Evolutionary conservation across 1,284 basidiomycete species (phyloP).

Genomic region (Papiliotrema flavescens): DNA sequence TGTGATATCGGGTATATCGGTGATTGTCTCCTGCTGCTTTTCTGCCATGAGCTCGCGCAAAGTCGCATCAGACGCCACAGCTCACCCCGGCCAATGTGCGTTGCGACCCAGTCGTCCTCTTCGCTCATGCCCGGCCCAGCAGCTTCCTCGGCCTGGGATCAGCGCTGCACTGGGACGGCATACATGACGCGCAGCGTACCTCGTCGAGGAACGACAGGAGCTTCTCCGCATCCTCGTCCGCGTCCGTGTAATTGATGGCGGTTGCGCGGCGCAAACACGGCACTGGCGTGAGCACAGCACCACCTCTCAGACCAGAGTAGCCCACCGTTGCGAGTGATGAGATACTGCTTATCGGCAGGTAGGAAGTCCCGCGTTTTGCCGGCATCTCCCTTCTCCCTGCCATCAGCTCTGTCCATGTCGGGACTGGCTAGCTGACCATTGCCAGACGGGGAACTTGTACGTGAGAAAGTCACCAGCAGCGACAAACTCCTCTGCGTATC

Average conservation of each 20-base stretch:
- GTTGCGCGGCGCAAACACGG: conserved; percentile 87
- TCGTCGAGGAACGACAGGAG: conserved; percentile 58
- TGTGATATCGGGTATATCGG: conserved; percentile 47
- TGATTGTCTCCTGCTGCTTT: conserved; percentile 27
- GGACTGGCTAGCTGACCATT: conserved; percentile 60
- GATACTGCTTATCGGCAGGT: conserved; percentile 91
- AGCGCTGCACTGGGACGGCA: background rate
- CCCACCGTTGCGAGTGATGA: conserved; percentile 76
- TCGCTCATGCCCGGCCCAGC: conserved; percentile 34
- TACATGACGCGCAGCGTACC: conserved; percentile 17
- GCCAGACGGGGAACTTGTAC: conserved; percentile 95
- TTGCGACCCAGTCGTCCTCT: conserved; percentile 53
- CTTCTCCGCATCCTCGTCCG: conserved; percentile 89
- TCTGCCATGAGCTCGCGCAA: conserved; percentile 6
- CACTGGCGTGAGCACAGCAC: conserved; percentile 51
- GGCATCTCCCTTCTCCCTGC: conserved; percentile 83
- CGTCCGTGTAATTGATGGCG: conserved; percentile 87
- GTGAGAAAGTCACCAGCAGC: conserved; percentile 89
- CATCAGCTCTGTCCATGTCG: conserved; percentile 4
- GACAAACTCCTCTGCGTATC: conserved; percentile 79
- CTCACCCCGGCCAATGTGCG: conserved; percentile 48
- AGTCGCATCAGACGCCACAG: background rate
- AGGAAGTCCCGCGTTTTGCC: conserved; percentile 85
- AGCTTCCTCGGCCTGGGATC: conserved; percentile 41
- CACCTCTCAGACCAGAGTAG: background rate